phyloP scores from a whole-genome alignment of 768 basidiomycete species.

The Podaxis sp. region DNA sequence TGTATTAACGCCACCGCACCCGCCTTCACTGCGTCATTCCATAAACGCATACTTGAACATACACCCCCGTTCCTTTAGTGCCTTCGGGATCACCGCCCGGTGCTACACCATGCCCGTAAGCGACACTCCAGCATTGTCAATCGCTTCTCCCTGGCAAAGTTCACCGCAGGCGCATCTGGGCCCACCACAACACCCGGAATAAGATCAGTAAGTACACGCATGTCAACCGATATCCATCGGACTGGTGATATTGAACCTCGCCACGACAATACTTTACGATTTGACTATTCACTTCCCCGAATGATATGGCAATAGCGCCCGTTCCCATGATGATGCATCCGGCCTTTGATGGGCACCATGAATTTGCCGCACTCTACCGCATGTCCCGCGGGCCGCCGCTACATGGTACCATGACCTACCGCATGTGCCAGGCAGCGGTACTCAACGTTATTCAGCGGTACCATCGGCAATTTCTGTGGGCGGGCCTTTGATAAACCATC shows the following conservation, averaged over 20 bases:
- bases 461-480: too few relatives aligned
- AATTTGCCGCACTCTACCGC: too few relatives aligned
- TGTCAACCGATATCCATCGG: conserved; percentile 58
- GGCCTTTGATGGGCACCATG: conserved; percentile 50
- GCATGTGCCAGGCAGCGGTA: too few relatives aligned
- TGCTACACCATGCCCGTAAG: conserved; percentile 62
- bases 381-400: too few relatives aligned
- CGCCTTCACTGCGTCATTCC: conserved; percentile 51
- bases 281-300: conserved; percentile 37
- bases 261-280: conserved; percentile 59
- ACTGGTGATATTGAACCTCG: conserved; percentile 48
- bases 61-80: conserved; percentile 52
- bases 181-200: conserved; percentile 16
- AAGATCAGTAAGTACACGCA: conserved; percentile 60
- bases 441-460: too few relatives aligned
- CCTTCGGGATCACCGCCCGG: conserved; percentile 48
- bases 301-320: conserved; percentile 67
- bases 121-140: conserved; percentile 78
- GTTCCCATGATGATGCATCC: conserved; percentile 77
- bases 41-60: conserved; percentile 56
- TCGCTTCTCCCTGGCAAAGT: conserved; percentile 59
- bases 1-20: conserved; percentile 52
- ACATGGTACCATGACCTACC: too few relatives aligned
- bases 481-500: conserved; percentile 52
- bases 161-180: conserved; percentile 12